These are phyloP conservation scores for Chaetomium sp. DNA, from an alignment of 2,329 filamentous ascomycete species.

Conservation along the genomic window DNA sequence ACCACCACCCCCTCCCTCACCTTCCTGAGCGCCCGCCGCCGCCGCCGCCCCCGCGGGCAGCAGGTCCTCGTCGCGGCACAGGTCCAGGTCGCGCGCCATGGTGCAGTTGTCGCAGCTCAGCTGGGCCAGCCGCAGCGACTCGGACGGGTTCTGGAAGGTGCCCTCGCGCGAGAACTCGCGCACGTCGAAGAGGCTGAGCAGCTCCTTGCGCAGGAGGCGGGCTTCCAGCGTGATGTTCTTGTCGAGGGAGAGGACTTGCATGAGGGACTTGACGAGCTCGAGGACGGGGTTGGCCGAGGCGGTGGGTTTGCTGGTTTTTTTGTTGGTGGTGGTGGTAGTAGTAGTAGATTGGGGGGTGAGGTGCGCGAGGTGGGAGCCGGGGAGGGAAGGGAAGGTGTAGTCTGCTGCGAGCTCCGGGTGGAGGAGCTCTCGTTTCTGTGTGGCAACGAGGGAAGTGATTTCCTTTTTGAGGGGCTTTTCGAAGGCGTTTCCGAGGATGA, in stretches of 20 bases:
- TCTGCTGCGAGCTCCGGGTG: constrained; percentile 86
- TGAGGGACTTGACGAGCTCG: constrained; percentile 88
- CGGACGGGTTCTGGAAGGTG: constrained; percentile 83
- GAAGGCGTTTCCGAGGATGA: constrained; percentile 78
- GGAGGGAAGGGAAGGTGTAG: constrained; percentile 81
- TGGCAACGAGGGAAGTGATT: constrained; percentile 76
- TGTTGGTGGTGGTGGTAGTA: constrained; percentile 1
- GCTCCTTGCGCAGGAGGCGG: constrained; percentile 82
- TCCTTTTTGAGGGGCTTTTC: constrained; percentile 90
- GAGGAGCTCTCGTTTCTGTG: constrained; percentile 84
- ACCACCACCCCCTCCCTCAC: constrained; percentile 24
- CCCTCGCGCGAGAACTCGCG: constrained; percentile 89
- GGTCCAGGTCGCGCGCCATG: constrained; percentile 81
- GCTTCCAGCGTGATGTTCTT: constrained; percentile 89
- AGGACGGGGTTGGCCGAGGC: constrained; percentile 69
- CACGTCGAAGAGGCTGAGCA: constrained; percentile 88
- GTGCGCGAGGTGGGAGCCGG: constrained; percentile 66
- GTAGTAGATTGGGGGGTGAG: constrained; percentile 35
- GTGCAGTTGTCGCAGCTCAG: constrained; percentile 91
- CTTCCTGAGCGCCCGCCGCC: background rate
- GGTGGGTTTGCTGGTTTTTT: constrained; percentile 7
- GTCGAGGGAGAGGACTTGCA: constrained; percentile 89
- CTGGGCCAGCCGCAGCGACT: constrained; percentile 70
- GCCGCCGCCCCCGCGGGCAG: constrained; percentile 54
- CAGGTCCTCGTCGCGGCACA: constrained; percentile 86